Base-by-base conservation (phyloP, 495 filamentous ascomycete species). In the Hyaloscypha finlandica region DNA sequence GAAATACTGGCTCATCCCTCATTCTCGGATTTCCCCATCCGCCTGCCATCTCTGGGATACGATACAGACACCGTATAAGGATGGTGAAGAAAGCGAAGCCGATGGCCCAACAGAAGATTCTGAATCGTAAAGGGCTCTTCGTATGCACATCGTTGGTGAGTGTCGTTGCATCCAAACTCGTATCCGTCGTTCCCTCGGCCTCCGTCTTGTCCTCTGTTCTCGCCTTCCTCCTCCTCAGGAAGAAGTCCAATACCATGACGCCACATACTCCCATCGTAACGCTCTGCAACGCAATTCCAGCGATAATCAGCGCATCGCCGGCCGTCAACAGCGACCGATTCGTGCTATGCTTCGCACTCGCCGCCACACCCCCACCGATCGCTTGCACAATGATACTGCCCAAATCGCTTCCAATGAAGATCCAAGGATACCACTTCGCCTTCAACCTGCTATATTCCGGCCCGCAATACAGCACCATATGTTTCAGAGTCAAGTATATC, bases 361-460 rank as follows among this genome's bases (percentile, higher is more conserved):
- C 68, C 37, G 85, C 84, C 14, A 90, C 74, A 30, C 75, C 87
- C 30, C 88, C 88, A 37, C 88, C 89, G 25, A 76, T 74, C 51
- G 84, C 85, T 74, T 91, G 89, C 0, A 90, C 77, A 31, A 88
- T 64, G 2, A 91, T 81, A 0, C 86, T 84, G 63, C 87, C 56
- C 53, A 90, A 70, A 73, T 91, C 89, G 71, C 81, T 87, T 68
- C 77, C 73, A 65, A 90, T 79, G 77, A 90, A 84, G 74, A 67
- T 56, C 60, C 60, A 60, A 16, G 82, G 83, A 67, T 84, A 85
- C 59, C 89, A 81, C 69, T 78, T 78, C 12, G 85, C 80, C 19
- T 74, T 75, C 61, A 89, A 79, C 62, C 84, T 81, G 2, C 83
- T 83, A 51, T 91, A 89, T 67, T 90, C 61, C 9, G 82, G 84